Conservation (phyloP, 1,284 basidiomycete species). For the Ustilago bromivora region DNA sequence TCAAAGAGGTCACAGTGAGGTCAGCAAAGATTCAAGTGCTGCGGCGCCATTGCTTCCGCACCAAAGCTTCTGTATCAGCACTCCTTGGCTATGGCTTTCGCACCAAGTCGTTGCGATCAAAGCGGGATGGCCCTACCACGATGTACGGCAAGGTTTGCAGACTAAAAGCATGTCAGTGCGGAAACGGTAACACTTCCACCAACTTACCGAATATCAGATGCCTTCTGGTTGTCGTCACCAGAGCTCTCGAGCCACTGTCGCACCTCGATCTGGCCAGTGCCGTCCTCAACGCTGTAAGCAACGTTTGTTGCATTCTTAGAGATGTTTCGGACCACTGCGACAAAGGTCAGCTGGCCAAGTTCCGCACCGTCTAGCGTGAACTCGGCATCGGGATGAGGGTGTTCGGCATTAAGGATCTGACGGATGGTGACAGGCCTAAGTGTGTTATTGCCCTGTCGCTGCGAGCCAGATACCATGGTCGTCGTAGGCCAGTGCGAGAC, state of each 20-base stretch:
- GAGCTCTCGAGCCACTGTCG: conserved; percentile 86
- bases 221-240: conserved; percentile 71
- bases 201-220: conserved; percentile 59
- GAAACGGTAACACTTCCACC: neutral
- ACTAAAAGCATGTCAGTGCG: neutral
- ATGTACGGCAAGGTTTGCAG: neutral
- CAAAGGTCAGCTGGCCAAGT: conserved; percentile 82
- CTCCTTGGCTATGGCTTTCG: too few species aligned
- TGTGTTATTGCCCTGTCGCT: conserved; percentile 60
- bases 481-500: neutral
- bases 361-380: conserved; percentile 86
- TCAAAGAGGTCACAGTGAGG: neutral
- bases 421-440: conserved; percentile 87
- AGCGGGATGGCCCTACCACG: neutral
- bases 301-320: conserved; percentile 83
- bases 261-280: conserved; percentile 87
- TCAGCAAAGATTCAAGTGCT: conserved; percentile 12
- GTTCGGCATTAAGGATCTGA: conserved; percentile 81
- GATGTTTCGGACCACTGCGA: conserved; percentile 83
- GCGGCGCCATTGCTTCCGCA: neutral
- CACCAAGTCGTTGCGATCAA: neutral
- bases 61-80: neutral
- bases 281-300: conserved; percentile 86
- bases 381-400: conserved; percentile 87
- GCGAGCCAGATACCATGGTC: conserved; percentile 12